A percentile compares a stretch with the other conserved stretches of the same genome.
Evolutionary conservation across 371 early-diverging fungal genomes (phyloP).

Genomic region (Mortierella sp.): DNA sequence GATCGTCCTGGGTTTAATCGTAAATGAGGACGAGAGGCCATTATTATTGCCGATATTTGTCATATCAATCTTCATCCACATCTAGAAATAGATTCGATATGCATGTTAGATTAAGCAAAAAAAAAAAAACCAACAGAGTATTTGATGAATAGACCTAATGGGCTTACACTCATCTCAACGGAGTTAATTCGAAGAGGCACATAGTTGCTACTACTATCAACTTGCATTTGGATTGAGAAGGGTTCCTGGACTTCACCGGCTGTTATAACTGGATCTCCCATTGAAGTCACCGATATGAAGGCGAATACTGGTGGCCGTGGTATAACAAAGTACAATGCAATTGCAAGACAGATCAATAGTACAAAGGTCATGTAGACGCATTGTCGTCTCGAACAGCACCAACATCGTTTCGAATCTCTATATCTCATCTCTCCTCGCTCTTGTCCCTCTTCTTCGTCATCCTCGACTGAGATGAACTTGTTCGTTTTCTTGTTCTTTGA

Average conservation of each 20-base stretch:
- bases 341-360: slow-evolving; percentile 9
- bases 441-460: slow-evolving; percentile 48
- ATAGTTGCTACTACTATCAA: slow-evolving; percentile 40
- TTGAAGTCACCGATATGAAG: slow-evolving; percentile 22
- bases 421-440: slow-evolving; percentile 31
- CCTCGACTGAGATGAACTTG: not conserved
- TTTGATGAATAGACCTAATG: not conserved
- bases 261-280: slow-evolving; percentile 29
- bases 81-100: slow-evolving; percentile 5
- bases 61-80: slow-evolving; percentile 43
- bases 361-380: slow-evolving; percentile 46
- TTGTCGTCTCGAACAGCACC: slow-evolving; percentile 33
- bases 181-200: slow-evolving; percentile 32
- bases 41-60: slow-evolving; percentile 36
- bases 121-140: not conserved
- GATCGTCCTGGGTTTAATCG: slow-evolving; percentile 22
- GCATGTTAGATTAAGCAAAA: not conserved
- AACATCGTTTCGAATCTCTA: slow-evolving; percentile 33
- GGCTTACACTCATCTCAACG: slow-evolving; percentile 40
- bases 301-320: slow-evolving; percentile 33
- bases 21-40: slow-evolving; percentile 17
- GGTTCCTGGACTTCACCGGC: slow-evolving; percentile 21
- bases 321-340: slow-evolving; percentile 37
- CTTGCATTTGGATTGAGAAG: slow-evolving; percentile 33
- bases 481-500: slow-evolving; percentile 2